Evolutionary conservation across 306 rosid species (phyloP), one percentile per base, ranked within the genome.

Genomic region (Quercus suber): DNA sequence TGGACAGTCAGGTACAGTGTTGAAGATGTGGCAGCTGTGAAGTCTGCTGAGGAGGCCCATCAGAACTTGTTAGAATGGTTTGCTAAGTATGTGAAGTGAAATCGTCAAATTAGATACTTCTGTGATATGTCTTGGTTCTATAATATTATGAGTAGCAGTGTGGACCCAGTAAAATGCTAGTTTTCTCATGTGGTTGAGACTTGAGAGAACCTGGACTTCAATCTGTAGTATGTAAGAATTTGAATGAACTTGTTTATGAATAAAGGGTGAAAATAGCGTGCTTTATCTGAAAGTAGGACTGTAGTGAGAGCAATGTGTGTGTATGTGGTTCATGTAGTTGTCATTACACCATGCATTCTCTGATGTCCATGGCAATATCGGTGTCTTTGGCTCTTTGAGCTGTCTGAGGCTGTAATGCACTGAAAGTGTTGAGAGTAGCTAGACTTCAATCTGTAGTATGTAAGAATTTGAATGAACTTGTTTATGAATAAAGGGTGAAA

Each of bases 21-120:
- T 12, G 87, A 79, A 69, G 88, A 86, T 70, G 84, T 81, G 71
- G 77, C 79, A 15, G 87, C 86, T 12, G 82, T 84, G 58, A 75
- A 87, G 64, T 78, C 56, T 18, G 94, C 94, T 3, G 88, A 88
- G n/a, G 88, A 88, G 70, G 85, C 92, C 35, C 86, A 84, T 82
- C 84, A 74, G 75, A 81, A 82, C 85, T 20, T 84, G 79, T 15
- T 86, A 69, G 71, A 73, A 33, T 90, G 94, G 92, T 70, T 88
- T 73, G 61, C 33, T 12, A 88, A 79, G 74, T 51, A 80, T 78
- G 69, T 86, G 1, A 84, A 88, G 77, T 82, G 74, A 84, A 20
- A 57, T 57, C 1, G 12, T 55, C 58, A 56, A 77, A 28, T 65
- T 17, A 30, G 35, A 65, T 30, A 65, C 23, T 17, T 65, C 3